These are phyloP conservation scores for Curvularia verruculosa DNA, from an alignment of 2,329 filamentous ascomycete genomes.

Conservation along the genomic window DNA sequence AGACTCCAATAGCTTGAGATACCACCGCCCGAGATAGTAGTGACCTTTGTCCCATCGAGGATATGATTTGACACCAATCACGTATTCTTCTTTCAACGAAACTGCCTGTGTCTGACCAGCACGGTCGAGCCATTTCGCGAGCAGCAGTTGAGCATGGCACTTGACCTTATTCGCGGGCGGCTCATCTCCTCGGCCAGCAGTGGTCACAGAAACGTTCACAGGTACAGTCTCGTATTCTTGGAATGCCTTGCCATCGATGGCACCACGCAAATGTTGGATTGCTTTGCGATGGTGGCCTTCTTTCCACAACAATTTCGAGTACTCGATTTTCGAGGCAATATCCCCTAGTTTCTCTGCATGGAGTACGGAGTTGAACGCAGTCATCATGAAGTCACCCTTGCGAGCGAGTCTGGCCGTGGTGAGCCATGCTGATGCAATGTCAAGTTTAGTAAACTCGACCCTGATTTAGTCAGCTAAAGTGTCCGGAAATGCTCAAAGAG, in stretches of 20 bases:
- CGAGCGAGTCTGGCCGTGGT: constrained; percentile 83
- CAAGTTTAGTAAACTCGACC: constrained; percentile 67
- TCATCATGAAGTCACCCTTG: constrained; percentile 81
- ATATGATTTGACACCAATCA: constrained; percentile 73
- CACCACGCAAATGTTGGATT: constrained; percentile 86
- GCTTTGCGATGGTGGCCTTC: constrained; percentile 93
- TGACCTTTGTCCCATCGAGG: constrained; percentile 92
- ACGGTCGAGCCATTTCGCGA: constrained; percentile 95
- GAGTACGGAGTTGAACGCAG: constrained; percentile 91
- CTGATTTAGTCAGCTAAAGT: constrained; percentile 35
- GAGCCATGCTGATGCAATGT: constrained; percentile 85
- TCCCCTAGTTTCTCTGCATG: constrained; percentile 86
- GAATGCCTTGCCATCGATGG: constrained; percentile 82
- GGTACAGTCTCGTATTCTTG: constrained; percentile 53
- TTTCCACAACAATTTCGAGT: constrained; percentile 90
- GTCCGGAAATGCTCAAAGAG: background rate
- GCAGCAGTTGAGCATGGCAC: constrained; percentile 81
- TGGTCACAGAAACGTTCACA: constrained; percentile 46
- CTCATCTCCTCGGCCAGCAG: constrained; percentile 46
- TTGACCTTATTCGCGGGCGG: constrained; percentile 63
- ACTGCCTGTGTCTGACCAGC: constrained; percentile 91
- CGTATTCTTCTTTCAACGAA: constrained; percentile 74
- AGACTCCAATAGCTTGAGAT: constrained; percentile 92
- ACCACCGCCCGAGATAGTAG: constrained; percentile 95
- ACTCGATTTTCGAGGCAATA: constrained; percentile 88